A percentile compares a stretch with the other conserved stretches of the same genome.
These are phyloP conservation scores for Naumovozyma baii DNA, from an alignment of 805 yeast genomes.

Conservation along the genomic window DNA sequence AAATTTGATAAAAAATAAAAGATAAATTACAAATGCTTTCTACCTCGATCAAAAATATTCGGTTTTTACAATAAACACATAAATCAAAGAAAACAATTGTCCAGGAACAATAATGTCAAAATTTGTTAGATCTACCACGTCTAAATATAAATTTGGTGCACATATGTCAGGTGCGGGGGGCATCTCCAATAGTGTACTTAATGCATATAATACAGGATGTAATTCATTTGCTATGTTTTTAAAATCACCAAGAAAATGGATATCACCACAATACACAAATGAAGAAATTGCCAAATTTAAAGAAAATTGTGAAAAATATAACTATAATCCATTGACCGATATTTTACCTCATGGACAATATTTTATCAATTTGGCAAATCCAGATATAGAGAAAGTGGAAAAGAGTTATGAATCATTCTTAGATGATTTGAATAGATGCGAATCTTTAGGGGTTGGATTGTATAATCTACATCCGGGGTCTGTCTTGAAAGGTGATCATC, in stretches of 20 bases:
- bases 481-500: constrained; percentile 60
- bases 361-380: constrained; percentile 85
- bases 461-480: constrained; percentile 96
- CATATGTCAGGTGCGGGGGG: constrained; percentile 84
- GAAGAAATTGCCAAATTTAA: constrained; percentile 63
- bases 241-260: constrained; percentile 88
- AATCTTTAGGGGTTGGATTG: constrained; percentile 67
- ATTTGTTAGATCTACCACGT: constrained; percentile 36
- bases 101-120: constrained; percentile 16
- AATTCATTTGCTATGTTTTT: constrained; percentile 86
- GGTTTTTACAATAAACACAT: too few species aligned
- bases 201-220: constrained; percentile 45
- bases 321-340: constrained; percentile 68
- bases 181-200: constrained; percentile 53
- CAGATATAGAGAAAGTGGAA: constrained; percentile 67
- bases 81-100: too few species aligned
- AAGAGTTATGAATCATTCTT: constrained; percentile 70
- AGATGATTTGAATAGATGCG: constrained; percentile 85
- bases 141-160: constrained; percentile 67
- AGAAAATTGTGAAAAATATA: constrained; percentile 47
- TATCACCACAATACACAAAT: constrained; percentile 60
- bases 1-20: too few species aligned
- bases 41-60: too few species aligned
- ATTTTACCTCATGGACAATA: constrained; percentile 92
- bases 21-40: too few species aligned